Conservation (phyloP, 2,329 filamentous ascomycete genomes). For the Trichoderma sp. region DNA sequence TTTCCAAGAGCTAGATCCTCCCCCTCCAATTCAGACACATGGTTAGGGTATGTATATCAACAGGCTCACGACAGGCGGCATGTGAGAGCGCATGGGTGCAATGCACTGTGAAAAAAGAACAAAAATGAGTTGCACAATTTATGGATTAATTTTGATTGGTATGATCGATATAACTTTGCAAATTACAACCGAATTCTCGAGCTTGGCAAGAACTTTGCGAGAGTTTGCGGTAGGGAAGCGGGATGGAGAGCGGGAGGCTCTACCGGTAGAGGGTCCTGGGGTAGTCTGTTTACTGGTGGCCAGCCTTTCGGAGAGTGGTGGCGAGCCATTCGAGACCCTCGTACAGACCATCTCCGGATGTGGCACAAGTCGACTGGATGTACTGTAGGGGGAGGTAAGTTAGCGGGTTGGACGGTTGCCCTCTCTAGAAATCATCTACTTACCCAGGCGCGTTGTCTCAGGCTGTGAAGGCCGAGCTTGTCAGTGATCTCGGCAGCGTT, state of each 20-base stretch:
- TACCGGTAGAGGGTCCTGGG: conserved; percentile 34
- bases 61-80: conserved; percentile 33
- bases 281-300: conserved; percentile 55
- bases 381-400: conserved; percentile 56
- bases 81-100: conserved; percentile 20
- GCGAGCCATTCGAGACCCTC: conserved; percentile 96
- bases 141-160: conserved; percentile 54
- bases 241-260: conserved; percentile 33
- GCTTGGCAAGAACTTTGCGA: conserved; percentile 41
- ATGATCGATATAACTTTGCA: conserved; percentile 54
- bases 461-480: conserved; percentile 98
- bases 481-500: conserved; percentile 99
- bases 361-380: conserved; percentile 99
- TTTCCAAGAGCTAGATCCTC: conserved; percentile 10
- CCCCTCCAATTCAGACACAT: conserved; percentile 4
- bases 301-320: conserved; percentile 75
- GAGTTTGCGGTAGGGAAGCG: conserved; percentile 42
- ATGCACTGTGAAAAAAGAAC: conserved; percentile 26
- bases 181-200: conserved; percentile 58
- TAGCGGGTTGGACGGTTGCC: background rate
- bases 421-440: conserved; percentile 40
- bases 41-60: conserved; percentile 12
- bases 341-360: conserved; percentile 98
- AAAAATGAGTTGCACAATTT: conserved; percentile 31
- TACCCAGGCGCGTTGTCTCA: conserved; percentile 99